Base-by-base conservation (phyloP, 148 eudicot species). In the Fallopia convolvulus region DNA sequence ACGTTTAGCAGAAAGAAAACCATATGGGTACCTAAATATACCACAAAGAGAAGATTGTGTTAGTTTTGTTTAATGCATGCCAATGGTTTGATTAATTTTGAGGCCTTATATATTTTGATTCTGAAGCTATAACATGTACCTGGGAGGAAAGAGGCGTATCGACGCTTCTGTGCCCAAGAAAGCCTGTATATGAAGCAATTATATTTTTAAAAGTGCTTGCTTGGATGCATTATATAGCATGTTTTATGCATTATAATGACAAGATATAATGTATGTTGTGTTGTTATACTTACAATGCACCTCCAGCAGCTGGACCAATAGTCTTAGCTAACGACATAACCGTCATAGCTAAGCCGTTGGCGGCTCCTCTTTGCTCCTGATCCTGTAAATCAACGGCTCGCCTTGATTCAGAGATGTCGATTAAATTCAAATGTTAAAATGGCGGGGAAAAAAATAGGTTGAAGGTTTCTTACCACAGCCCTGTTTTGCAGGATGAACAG, bases 321-420 rank as follows among this genome's bases (percentile, higher is more conserved):
- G 97, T 90, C 86, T 91, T 93, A 75, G 82, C 91, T 76, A 91
- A 61, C 53, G 98, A 93, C 92, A 86, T 87, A 15, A 81, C 47
- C 17, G 92, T 90, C 93, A 93, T 88, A 76, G 97, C 78, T 33
- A 93, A 75, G 65, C 98, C 98, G 76, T 91, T 93, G 58, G 98
- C 98, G 17, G 96, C 93, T 77, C 98, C 98, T 71, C 98, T 84
- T 86, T 93, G 93, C 70, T 88, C 77, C 83, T 93, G 98, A 33
- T 87, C 92, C 98, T 91, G 81, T 81, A 44, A 40, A 41, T 68
- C 8, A 52, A 72, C 60, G 40, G 68, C 1, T 61, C 12, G 0
- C 47, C 11, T 44, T 44, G 0, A 44, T 44, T 44, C 47, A 44
- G 7, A 44, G 42, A 49, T 8, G 80, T 20, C 12, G 26, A 6